Conservation (phyloP, 192 early-diverging fungal species). For the Phlyctochytrium bullatum region DNA sequence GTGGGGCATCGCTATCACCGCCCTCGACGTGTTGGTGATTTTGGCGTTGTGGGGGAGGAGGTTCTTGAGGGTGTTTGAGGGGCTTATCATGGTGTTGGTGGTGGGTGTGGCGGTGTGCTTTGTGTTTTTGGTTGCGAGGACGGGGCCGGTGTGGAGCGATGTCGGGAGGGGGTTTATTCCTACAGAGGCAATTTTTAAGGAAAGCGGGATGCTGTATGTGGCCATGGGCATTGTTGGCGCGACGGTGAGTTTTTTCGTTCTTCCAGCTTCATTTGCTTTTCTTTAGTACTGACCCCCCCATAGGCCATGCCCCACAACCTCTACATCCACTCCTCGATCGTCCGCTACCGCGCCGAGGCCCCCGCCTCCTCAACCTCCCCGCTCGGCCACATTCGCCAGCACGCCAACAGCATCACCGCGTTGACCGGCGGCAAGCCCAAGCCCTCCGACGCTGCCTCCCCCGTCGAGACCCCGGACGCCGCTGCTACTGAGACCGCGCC, state of each 20-base stretch:
- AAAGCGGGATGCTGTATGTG: slow-evolving; percentile 59
- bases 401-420: slow-evolving; percentile 4
- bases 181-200: slow-evolving; percentile 50
- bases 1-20: slow-evolving; percentile 74
- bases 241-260: slow-evolving; percentile 48
- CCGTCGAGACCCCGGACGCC: background rate
- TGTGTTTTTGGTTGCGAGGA: slow-evolving; percentile 56
- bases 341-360: slow-evolving; percentile 54
- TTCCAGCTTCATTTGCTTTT: background rate
- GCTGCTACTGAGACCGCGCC: background rate
- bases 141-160: slow-evolving; percentile 54
- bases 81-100: slow-evolving; percentile 66
- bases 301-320: slow-evolving; percentile 86
- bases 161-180: slow-evolving; percentile 67
- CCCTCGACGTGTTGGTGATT: slow-evolving; percentile 69
- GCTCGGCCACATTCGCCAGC: slow-evolving; percentile 30
- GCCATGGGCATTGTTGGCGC: slow-evolving; percentile 83
- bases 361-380: slow-evolving; percentile 18
- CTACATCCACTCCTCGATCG: slow-evolving; percentile 74
- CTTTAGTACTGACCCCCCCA: background rate
- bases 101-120: slow-evolving; percentile 66
- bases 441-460: background rate
- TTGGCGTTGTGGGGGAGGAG: slow-evolving; percentile 61
- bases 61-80: slow-evolving; percentile 64
- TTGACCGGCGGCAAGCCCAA: no score